Base-by-base conservation (phyloP, 2,329 filamentous ascomycete genomes). In the Ciborinia camelliae region DNA sequence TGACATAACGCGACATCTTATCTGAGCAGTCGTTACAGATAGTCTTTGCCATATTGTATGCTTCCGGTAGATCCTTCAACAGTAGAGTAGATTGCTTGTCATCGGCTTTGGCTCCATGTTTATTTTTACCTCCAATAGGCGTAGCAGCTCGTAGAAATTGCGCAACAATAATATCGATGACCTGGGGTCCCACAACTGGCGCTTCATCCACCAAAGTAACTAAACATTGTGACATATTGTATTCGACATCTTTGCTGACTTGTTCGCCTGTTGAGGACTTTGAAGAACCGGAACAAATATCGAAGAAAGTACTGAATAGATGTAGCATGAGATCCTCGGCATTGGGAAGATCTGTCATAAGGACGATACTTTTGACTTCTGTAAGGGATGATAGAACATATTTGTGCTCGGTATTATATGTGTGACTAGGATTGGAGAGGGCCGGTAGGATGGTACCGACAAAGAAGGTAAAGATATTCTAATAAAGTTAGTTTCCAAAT, bases 41-140 rank as follows among this genome's bases (percentile, higher is more conserved):
- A 2, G 90, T 91, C 77, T 96, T 96, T 28, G 95, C 94, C 90
- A 98, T 96, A 74, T 95, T 90, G 79, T 99, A 99, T 1, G 95
- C 93, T 20, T 92, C 87, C 1, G 95, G 94, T 64, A 96, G 90
- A 68, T 95, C 90, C 74, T 96, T 96, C 62, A 91, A 81, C n/a
- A 91, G 81, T 23, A 97, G 82, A 0, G 90, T 97, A 0, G 88
- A 90, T 74, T 97, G 93, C 72, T 87, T 92, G 50, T 86, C 86
- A 73, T 93, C 90, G 12, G 87, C 74, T 39, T 86, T 82, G 26
- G 78, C 72, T 70, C 83, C 77, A 63, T 80, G 77, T 68, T 81
- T 78, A 54, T 80, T 72, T 72, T 86, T 88, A 69, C 81, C 83
- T 51, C 64, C 80, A 20, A 82, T 84, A 0, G 85, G 86, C 0